A percentile compares a stretch with the other conserved stretches of the same genome.
phyloP scores from a whole-genome alignment of 2,329 filamentous ascomycete genomes.

The Ophiostoma fasciatum region DNA sequence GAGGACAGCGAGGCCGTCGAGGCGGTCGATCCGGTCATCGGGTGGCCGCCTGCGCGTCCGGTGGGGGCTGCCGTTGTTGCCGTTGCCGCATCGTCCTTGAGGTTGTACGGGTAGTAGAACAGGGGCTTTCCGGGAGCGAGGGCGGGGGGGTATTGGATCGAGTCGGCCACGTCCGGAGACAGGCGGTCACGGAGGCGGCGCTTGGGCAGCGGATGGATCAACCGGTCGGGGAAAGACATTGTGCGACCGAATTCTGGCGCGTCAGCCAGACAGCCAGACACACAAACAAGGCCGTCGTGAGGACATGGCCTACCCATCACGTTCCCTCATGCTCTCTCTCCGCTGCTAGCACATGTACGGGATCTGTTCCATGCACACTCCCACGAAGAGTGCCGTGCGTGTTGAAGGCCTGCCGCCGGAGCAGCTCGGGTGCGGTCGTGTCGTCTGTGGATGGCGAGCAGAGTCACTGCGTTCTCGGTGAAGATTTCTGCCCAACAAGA shows the following conservation, averaged over 20 bases:
- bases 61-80: background rate
- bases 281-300: slow-evolving; percentile 2
- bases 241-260: slow-evolving; percentile 29
- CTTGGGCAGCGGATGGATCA: slow-evolving; percentile 84
- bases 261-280: background rate
- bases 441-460: no score
- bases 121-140: slow-evolving; percentile 57
- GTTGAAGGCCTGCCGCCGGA: no score
- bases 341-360: no score
- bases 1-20: no score
- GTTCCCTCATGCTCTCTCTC: slow-evolving; percentile 7
- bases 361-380: no score
- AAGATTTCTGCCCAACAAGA: no score
- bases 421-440: no score
- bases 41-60: no score
- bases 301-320: slow-evolving; percentile 9
- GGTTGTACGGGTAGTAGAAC: slow-evolving; percentile 57
- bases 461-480: no score
- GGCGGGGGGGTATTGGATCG: slow-evolving; percentile 68
- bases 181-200: slow-evolving; percentile 76
- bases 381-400: no score
- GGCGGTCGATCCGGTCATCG: no score
- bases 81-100: slow-evolving; percentile 27
- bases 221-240: slow-evolving; percentile 72
- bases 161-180: slow-evolving; percentile 68